Conservation (phyloP, 2,329 filamentous ascomycete genomes). For the Dactylella cylindrospora region DNA sequence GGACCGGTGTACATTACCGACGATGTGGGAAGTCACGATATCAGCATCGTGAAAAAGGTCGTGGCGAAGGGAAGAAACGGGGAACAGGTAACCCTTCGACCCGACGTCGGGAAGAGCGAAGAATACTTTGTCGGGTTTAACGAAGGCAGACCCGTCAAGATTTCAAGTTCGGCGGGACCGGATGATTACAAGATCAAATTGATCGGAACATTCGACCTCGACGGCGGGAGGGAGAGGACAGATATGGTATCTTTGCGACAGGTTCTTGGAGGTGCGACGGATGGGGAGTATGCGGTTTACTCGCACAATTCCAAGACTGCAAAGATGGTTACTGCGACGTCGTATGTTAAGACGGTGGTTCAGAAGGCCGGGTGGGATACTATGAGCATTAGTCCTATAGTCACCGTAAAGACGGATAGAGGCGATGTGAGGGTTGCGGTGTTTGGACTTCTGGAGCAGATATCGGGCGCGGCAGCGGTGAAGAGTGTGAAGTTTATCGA, state of each 20-base stretch:
- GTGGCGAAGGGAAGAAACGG: conserved; percentile 56
- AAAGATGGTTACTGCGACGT: conserved; percentile 6
- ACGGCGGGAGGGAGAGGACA: conserved; percentile 22
- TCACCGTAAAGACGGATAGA: conserved; percentile 8
- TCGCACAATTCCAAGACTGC: conserved; percentile 13
- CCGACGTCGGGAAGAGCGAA: conserved; percentile 3
- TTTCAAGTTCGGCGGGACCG: conserved; percentile 3
- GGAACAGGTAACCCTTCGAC: conserved; percentile 7
- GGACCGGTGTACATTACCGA: conserved; percentile 96
- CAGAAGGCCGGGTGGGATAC: conserved; percentile 33
- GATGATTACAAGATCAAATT: conserved; percentile 22
- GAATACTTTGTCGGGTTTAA: conserved; percentile 23
- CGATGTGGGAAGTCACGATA: conserved; percentile 75
- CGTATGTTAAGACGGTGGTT: conserved; percentile 18
- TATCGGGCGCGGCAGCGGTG: conserved; percentile 28
- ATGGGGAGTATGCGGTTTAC: conserved; percentile 10
- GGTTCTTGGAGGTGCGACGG: conserved; percentile 2
- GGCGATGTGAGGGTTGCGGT: conserved; percentile 17
- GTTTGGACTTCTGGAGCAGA: conserved; percentile 34
- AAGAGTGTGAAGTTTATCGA: conserved; percentile 16
- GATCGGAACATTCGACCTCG: conserved; percentile 21
- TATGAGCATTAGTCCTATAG: conserved; percentile 14
- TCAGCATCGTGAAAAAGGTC: conserved; percentile 75
- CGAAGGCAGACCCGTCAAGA: conserved; percentile 6
- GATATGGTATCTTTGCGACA: conserved; percentile 32